Evolutionary conservation across 768 basidiomycete species (phyloP), one percentile per base, ranked within the genome.

Genomic region (Vararia minispora): DNA sequence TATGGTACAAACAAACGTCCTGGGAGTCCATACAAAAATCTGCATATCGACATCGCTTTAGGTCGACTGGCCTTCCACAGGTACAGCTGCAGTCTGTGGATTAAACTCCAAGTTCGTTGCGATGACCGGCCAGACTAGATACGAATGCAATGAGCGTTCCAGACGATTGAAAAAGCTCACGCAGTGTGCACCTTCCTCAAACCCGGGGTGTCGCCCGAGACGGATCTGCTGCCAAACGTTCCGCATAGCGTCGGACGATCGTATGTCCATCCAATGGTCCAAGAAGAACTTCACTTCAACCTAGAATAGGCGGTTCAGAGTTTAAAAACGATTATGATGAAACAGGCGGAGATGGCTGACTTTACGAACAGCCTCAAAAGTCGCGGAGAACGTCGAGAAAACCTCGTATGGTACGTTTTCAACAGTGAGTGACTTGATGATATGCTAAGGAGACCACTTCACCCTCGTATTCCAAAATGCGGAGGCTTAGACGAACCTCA

Each of bases 221-320:
- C 89, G 67, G 28, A 92, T 88, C 58, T 89, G 84, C 40, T 77
- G 71, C 83, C 86, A 90, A 4, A 91, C 80, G 45, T 69, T 71
- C 39, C 71, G 72, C 85, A 91, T 87, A 10, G 80, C 71, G 13
- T 79, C 75, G n/a, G 83, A 85, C n/a, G 71, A 60, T 28, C 85
- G 79, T 39, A 92, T 86, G 22, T 85, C 79, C 27, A 68, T 60
- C 88, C 88, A 92, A 51, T 89, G 77, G 28, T 73, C 67, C 32
- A 89, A 59, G 65, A 89, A 89, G 61, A 72, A 87, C 25, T 72
- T 71, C 12, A 90, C 70, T 56, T 90, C 76, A 22, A 83, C 62
- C 66, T 68, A 36, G 28, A n/a, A n/a, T n/a, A n/a, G n/a, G n/a
- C n/a, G n/a, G n/a, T n/a, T n/a, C n/a, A n/a, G n/a, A n/a, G n/a